Evolutionary conservation across 1,284 basidiomycete genomes (phyloP), one percentile per base, ranked within the genome.

Genomic region (Amylostereum chailletii): DNA sequence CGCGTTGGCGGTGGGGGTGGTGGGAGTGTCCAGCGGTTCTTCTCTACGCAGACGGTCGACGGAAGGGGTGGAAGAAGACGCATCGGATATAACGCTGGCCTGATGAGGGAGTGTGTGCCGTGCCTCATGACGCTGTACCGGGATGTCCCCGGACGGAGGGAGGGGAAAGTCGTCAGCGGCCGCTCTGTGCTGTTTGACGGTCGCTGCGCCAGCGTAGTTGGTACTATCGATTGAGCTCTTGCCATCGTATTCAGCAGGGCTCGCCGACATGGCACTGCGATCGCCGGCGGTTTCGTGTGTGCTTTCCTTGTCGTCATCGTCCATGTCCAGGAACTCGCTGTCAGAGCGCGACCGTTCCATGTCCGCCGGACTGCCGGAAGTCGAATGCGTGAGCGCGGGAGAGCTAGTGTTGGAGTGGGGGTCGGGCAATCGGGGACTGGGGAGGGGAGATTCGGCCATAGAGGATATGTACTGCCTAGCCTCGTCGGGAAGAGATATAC

Each of bases 401-500:
- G 50, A 51, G 34, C 56, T 49, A 36, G 54, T 46, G 31, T 38
- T 44, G 10, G 47, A 42, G 53, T 39, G 55, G 45, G 26, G 34
- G 50, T n/a, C 33, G 31, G 56, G 46, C 9, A 66, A 60, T 46
- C 65, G 62, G 3, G 82, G 78, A 57, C 76, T 83, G n/a, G 75
- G 65, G 5, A 69, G 58, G 4, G 83, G 81, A 5, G 79, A 80
- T 45, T 86, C 83, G 29, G 64, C 64, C 74, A 86, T 80, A 54
- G 74, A 77, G 36, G 77, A 72, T 50, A 86, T 83, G 58, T 85
- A 88, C 42, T 75, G 76, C 54, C 71, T 77, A 11, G 83, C 81
- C 62, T 89, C 87, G 51, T 87, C 85, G 1, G 86, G 83, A 34
- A 87, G 69, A 34, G 80, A 79, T 46, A 83, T 76, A 34, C 76